Evolutionary conservation across 2,329 filamentous ascomycete genomes (phyloP).

Genomic region (Venturia asperata): DNA sequence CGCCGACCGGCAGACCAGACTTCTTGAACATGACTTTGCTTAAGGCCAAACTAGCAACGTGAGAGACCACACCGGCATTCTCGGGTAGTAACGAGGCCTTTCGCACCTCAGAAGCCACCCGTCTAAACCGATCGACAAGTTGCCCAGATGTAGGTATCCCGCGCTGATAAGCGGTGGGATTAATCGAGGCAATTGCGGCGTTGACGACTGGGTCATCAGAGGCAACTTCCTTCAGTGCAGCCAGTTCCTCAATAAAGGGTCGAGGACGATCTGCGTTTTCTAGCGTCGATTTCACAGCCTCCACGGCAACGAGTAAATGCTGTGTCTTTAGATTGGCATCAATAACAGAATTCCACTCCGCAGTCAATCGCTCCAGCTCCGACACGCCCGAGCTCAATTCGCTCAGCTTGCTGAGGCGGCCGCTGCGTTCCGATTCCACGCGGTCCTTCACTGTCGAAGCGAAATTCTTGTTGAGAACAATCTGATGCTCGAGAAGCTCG

Average conservation of each 20-base stretch:
- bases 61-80: constrained; percentile 87
- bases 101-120: constrained; percentile 83
- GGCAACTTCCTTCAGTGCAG: constrained; percentile 88
- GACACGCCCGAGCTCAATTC: constrained; percentile 70
- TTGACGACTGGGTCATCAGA: constrained; percentile 77
- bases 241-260: constrained; percentile 87
- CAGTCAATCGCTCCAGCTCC: constrained; percentile 75
- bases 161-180: constrained; percentile 85
- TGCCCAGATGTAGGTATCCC: constrained; percentile 78
- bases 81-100: constrained; percentile 91
- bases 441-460: constrained; percentile 67
- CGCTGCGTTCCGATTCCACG: constrained; percentile 82
- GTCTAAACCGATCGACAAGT: constrained; percentile 91
- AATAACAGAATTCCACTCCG: constrained; percentile 83
- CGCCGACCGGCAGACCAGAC: constrained; percentile 65
- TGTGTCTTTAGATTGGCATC: constrained; percentile 89
- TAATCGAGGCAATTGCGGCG: constrained; percentile 93
- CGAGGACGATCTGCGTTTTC: constrained; percentile 66
- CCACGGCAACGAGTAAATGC: constrained; percentile 90
- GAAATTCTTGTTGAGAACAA: constrained; percentile 81
- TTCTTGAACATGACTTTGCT: constrained; percentile 97
- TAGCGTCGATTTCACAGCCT: constrained; percentile 79
- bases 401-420: constrained; percentile 76
- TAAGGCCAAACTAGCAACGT: constrained; percentile 81
- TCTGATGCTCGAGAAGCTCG: constrained; percentile 80